These are phyloP conservation scores for Carex myosuroides DNA, from an alignment of 176 grass and related monocot genomes.

Conservation along the genomic window DNA sequence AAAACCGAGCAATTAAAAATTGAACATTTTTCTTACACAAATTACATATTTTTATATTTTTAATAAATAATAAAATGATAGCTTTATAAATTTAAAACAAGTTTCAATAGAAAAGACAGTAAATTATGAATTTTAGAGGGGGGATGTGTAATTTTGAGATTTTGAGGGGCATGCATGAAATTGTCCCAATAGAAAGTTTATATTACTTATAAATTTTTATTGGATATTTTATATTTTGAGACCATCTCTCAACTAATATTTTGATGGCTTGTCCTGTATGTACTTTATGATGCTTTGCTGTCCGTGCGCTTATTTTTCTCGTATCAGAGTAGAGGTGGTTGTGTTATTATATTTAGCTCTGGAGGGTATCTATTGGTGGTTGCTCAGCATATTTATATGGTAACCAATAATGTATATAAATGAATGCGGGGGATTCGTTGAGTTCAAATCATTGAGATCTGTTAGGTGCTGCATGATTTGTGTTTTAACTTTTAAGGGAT, in stretches of 20 bases:
- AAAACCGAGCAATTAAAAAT: no score
- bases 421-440: neutral
- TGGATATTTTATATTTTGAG: neutral
- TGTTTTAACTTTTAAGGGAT: neutral
- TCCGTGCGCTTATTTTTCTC: conserved; percentile 24
- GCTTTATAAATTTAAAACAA: no score
- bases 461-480: neutral
- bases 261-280: neutral
- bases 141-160: no score
- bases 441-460: conserved; percentile 15
- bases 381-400: neutral
- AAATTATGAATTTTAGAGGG: no score
- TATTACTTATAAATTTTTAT: neutral
- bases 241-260: conserved; percentile 1
- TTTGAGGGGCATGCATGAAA: no score
- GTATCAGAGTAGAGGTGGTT: neutral
- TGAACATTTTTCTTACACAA: neutral
- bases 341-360: neutral
- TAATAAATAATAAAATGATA: no score
- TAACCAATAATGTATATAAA: neutral
- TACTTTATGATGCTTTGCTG: conserved; percentile 20
- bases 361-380: neutral
- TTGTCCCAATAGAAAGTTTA: no score
- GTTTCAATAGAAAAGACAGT: no score
- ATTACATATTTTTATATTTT: no score